Percentiles rank a stretch among this genome's conserved stretches.
Conservation (phyloP, 768 basidiomycete genomes). For the Mrakia hoshinonis region DNA sequence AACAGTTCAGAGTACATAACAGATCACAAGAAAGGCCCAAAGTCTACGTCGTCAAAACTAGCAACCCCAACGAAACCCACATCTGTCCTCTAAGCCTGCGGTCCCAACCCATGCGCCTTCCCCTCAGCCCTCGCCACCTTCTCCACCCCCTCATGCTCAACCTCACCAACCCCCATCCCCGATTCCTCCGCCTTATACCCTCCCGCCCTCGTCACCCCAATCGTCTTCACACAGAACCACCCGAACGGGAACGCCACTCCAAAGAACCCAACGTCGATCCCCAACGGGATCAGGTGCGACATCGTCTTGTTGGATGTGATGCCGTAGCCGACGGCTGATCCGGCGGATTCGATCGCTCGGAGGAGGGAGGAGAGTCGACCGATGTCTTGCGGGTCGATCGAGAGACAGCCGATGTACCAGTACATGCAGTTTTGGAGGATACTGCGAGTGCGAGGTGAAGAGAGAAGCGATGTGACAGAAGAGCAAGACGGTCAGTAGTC, state of each 20-base stretch:
- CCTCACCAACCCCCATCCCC: not conserved
- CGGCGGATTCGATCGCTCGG: constrained; percentile 28
- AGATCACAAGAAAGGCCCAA: too few species aligned
- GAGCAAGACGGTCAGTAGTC: too few species aligned
- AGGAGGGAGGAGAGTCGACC: constrained; percentile 30
- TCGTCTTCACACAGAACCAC: constrained; percentile 25
- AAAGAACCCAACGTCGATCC: constrained; percentile 29
- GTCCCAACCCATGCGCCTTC: too few species aligned
- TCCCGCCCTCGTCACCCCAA: constrained; percentile 16
- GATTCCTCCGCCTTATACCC: constrained; percentile 1
- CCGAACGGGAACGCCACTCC: constrained; percentile 14
- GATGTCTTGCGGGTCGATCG: constrained; percentile 20
- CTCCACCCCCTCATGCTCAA: too few species aligned
- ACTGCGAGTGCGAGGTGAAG: too few species aligned
- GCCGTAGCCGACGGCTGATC: constrained; percentile 25
- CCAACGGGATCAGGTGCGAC: constrained; percentile 25
- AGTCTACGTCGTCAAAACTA: too few species aligned
- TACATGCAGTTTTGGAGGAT: constrained; percentile 14
- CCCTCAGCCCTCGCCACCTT: too few species aligned
- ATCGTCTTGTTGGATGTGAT: constrained; percentile 27
- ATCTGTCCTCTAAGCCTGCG: too few species aligned
- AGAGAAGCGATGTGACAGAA: too few species aligned
- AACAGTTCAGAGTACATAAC: too few species aligned
- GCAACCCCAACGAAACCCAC: too few species aligned
- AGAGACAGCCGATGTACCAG: constrained; percentile 17